phyloP scores from a whole-genome alignment of 2,329 filamentous ascomycete species.

The Lachnellula arida region DNA sequence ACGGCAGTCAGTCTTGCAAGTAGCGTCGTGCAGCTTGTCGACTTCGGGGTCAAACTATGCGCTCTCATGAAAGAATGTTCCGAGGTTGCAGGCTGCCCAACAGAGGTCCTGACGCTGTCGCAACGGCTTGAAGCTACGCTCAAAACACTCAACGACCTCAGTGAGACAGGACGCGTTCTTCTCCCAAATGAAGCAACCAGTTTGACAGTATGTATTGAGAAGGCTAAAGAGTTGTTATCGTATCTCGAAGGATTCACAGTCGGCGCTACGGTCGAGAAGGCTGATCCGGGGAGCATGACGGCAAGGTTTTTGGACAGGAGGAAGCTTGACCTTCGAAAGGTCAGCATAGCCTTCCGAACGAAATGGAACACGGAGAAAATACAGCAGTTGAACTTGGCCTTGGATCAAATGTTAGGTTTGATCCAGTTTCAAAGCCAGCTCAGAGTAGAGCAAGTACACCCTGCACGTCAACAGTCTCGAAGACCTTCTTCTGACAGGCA shows the following conservation, averaged over 20 bases:
- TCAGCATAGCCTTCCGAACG: not conserved
- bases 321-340: not conserved
- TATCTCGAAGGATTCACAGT: not conserved
- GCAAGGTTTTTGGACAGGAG: not conserved
- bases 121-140: not conserved
- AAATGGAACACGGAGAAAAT: not conserved
- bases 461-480: not conserved
- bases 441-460: not conserved
- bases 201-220: not conserved
- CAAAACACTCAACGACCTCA: not conserved
- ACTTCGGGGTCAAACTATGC: not conserved
- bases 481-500: not conserved
- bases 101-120: not conserved
- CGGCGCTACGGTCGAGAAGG: not conserved
- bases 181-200: not conserved
- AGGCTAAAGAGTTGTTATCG: not conserved
- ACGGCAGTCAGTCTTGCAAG: not conserved
- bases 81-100: not conserved
- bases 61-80: constrained; percentile 2
- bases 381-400: not conserved
- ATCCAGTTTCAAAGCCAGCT: not conserved
- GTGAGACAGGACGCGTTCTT: too few species aligned
- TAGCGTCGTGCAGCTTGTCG: not conserved
- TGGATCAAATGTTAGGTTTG: not conserved
- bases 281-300: not conserved